phyloP scores from a whole-genome alignment of 164 flowering plant species.

The Platanus orientalis region DNA sequence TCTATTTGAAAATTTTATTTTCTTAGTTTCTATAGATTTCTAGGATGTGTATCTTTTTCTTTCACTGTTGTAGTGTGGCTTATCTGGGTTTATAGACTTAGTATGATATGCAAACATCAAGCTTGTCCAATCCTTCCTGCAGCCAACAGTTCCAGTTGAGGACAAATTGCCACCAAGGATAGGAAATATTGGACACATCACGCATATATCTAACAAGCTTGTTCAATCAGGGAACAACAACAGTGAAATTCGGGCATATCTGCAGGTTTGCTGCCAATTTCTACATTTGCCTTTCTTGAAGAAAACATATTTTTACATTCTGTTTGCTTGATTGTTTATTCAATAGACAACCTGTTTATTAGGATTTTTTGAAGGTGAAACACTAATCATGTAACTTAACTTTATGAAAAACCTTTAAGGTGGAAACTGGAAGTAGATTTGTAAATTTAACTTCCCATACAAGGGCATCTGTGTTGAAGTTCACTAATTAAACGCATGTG shows the following conservation, averaged over 20 bases:
- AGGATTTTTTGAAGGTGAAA: not conserved
- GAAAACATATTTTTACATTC: too few relatives aligned
- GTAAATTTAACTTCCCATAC: too few relatives aligned
- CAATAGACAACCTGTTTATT: too few relatives aligned
- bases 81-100: too few relatives aligned
- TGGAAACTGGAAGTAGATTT: not conserved
- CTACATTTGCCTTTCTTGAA: too few relatives aligned
- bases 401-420: not conserved
- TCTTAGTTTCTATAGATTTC: not conserved
- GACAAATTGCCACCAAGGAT: constrained; percentile 73
- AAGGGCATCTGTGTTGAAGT: too few relatives aligned
- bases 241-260: constrained; percentile 42
- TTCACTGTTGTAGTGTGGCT: too few relatives aligned
- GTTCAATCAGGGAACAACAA: constrained; percentile 55
- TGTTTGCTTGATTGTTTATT: too few relatives aligned
- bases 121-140: constrained; percentile 31
- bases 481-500: too few relatives aligned
- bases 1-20: not conserved
- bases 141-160: constrained; percentile 74
- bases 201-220: constrained; percentile 81
- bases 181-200: constrained; percentile 86
- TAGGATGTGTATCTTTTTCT: not conserved
- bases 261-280: constrained; percentile 53
- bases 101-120: too few relatives aligned
- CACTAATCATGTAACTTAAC: too few relatives aligned